phyloP scores from a whole-genome alignment of 1,284 basidiomycete genomes.

The Ustilago tritici region DNA sequence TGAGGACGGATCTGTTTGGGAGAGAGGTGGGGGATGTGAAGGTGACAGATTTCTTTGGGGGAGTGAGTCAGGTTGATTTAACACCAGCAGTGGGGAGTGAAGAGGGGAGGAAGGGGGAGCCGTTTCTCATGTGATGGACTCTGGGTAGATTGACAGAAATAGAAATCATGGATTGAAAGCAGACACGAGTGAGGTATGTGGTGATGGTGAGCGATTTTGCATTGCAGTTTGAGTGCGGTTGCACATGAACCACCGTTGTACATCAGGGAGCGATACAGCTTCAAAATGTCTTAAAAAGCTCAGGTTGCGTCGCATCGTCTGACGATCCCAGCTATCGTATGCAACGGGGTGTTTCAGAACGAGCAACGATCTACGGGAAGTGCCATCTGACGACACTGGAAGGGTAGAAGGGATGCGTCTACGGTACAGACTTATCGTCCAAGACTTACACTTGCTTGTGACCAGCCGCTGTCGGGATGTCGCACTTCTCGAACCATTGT shows the following conservation, averaged over 20 bases:
- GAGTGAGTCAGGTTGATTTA: conserved; percentile 84
- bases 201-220: background rate
- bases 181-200: background rate
- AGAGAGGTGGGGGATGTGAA: conserved; percentile 79
- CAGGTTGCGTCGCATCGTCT: background rate
- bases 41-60: conserved; percentile 96
- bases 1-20: conserved; percentile 84
- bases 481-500: too few species aligned
- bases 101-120: conserved; percentile 1
- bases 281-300: background rate
- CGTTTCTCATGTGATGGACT: conserved; percentile 19
- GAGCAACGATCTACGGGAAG: background rate
- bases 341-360: background rate
- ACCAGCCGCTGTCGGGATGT: background rate
- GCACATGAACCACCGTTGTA: background rate
- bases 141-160: background rate
- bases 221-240: background rate
- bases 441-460: background rate
- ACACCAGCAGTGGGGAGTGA: conserved; percentile 16
- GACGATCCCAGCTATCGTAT: background rate
- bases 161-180: background rate
- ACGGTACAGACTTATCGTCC: background rate
- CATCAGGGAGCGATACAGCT: background rate
- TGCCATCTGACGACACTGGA: background rate
- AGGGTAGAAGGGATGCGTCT: background rate